Evolutionary conservation across 1,284 basidiomycete genomes (phyloP).

Genomic region (Trametes pubescens): DNA sequence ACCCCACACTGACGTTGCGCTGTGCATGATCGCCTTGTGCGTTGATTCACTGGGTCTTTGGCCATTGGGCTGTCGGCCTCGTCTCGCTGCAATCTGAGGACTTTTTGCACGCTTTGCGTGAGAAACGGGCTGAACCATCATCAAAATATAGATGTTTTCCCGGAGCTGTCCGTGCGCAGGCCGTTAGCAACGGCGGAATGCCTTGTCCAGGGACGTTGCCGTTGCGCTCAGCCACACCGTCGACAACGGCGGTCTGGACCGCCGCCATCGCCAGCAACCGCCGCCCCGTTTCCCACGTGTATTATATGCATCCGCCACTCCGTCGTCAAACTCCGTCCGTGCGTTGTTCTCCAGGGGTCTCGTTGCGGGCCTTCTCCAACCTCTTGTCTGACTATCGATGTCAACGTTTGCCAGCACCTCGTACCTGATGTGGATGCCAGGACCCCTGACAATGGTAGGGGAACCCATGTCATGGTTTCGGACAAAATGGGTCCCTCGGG

Average conservation of each 20-base stretch:
- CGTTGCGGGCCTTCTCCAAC: not conserved
- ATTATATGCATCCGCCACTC: not conserved
- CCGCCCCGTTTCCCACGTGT: slow-evolving; percentile 14
- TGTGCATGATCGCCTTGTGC: not conserved
- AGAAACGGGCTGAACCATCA: not conserved
- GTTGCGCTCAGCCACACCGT: slow-evolving; percentile 17
- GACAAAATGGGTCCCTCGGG: too few species aligned
- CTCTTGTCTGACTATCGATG: too few species aligned
- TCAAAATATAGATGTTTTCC: not conserved
- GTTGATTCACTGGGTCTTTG: not conserved
- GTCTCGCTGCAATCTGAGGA: not conserved
- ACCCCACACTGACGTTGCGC: slow-evolving; percentile 21
- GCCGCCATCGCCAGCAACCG: slow-evolving; percentile 21
- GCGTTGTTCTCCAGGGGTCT: not conserved
- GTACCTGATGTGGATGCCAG: too few species aligned
- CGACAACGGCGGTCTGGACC: slow-evolving; percentile 18
- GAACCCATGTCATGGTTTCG: too few species aligned
- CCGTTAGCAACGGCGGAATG: slow-evolving; percentile 16
- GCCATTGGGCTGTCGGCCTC: not conserved
- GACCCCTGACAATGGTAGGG: too few species aligned
- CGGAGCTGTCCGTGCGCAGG: not conserved
- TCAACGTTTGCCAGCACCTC: too few species aligned
- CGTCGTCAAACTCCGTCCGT: not conserved
- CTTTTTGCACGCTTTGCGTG: not conserved
- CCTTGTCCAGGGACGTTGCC: slow-evolving; percentile 16